A percentile compares a stretch with the other conserved stretches of the same genome.
phyloP scores from a whole-genome alignment of 1,284 basidiomycete species.

The Cutaneotrichosporon sp. region DNA sequence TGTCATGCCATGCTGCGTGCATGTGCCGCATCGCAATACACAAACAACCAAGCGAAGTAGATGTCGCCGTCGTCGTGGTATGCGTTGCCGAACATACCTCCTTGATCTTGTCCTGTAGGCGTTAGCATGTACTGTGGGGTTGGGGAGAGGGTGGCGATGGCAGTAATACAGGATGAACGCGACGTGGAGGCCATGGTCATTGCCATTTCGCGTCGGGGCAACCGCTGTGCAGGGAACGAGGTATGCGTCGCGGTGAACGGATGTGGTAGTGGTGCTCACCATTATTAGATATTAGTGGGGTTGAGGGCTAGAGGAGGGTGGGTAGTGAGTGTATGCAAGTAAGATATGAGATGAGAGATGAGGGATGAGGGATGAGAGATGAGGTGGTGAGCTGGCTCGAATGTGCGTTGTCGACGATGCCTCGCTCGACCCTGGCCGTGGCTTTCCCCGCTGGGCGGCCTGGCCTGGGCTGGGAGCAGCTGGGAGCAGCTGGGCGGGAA shows the following conservation, averaged over 20 bases:
- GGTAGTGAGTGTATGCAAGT: not conserved
- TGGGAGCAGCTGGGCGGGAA: too few relatives aligned
- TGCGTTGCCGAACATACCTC: constrained; percentile 42
- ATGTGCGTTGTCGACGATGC: not conserved
- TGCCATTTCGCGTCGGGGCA: too few relatives aligned
- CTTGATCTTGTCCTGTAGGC: constrained; percentile 54
- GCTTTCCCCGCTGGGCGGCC: too few relatives aligned
- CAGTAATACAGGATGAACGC: not conserved
- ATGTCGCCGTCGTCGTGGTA: not conserved
- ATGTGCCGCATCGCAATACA: too few relatives aligned
- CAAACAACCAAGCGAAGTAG: not conserved
- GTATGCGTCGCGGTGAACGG: too few relatives aligned
- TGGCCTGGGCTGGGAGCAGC: too few relatives aligned
- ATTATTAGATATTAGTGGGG: constrained; percentile 1
- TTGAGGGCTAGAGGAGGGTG: not conserved
- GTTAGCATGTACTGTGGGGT: constrained; percentile 5
- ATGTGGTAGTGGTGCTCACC: not conserved
- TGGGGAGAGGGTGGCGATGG: not conserved
- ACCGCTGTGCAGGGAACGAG: too few relatives aligned
- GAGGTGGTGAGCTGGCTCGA: not conserved
- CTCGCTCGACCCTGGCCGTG: too few relatives aligned
- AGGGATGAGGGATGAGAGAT: not conserved
- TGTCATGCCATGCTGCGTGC: not conserved
- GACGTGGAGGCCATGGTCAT: constrained; percentile 1
- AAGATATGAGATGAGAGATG: not conserved